Percentiles rank a stretch among this genome's conserved stretches.
phyloP scores from a whole-genome alignment of 768 basidiomycete genomes.

The Sporobolomyces roseus region DNA sequence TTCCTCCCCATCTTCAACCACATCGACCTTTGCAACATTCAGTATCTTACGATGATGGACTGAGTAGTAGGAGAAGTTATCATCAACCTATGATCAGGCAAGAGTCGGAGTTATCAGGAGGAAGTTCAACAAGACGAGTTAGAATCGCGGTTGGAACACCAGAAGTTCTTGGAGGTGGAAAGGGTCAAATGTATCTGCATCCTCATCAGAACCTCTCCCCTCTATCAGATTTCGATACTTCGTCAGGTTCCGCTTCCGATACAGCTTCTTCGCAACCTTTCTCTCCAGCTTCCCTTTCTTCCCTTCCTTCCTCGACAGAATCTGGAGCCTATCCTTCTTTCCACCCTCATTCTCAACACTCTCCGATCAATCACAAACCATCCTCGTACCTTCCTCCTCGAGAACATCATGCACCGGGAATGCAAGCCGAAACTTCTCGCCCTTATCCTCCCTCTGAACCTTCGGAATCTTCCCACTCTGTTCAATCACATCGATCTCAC shows the following conservation, averaged over 20 bases:
- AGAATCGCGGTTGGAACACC: slow-evolving; percentile 31
- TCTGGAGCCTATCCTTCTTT: slow-evolving; percentile 26
- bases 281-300: slow-evolving; percentile 32
- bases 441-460: slow-evolving; percentile 15
- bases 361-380: not conserved
- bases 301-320: slow-evolving; percentile 38
- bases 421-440: slow-evolving; percentile 11
- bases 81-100: slow-evolving; percentile 11
- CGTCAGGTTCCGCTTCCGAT: slow-evolving; percentile 18
- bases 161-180: slow-evolving; percentile 18
- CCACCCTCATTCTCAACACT: slow-evolving; percentile 7
- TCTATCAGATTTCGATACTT: slow-evolving; percentile 22
- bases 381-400: not conserved
- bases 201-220: slow-evolving; percentile 30
- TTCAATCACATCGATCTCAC: not conserved
- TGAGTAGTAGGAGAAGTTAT: not conserved
- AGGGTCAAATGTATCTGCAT: slow-evolving; percentile 15
- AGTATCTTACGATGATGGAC: slow-evolving; percentile 31
- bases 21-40: slow-evolving; percentile 20
- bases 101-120: slow-evolving; percentile 3
- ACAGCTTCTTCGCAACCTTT: slow-evolving; percentile 27
- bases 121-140: slow-evolving; percentile 9
- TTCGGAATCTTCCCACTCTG: slow-evolving; percentile 10
- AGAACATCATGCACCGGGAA: slow-evolving; percentile 17
- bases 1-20: not conserved